Evolutionary conservation across 2,329 filamentous ascomycete genomes (phyloP).

Genomic region (Fusarium longipes): DNA sequence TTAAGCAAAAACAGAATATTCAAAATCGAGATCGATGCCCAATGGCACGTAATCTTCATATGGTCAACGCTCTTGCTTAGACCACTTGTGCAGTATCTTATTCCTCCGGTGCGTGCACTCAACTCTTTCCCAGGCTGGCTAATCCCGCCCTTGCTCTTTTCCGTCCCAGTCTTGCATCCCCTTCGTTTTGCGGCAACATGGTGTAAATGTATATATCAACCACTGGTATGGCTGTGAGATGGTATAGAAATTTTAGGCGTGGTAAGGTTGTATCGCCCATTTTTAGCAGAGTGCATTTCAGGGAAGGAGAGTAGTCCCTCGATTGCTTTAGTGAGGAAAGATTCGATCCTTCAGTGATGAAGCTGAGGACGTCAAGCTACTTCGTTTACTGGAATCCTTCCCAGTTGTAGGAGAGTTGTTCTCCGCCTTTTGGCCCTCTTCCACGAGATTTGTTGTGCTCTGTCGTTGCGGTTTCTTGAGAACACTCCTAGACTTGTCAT

Average conservation of each 20-base stretch:
- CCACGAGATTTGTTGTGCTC: conserved; percentile 42
- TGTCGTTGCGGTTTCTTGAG: conserved; percentile 54
- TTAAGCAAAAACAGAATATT: conserved; percentile 29
- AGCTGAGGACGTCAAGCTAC: conserved; percentile 40
- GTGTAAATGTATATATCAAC: neutral
- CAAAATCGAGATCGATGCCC: conserved; percentile 19
- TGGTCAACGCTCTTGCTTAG: conserved; percentile 4
- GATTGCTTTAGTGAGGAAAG: conserved; percentile 35
- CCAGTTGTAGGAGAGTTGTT: conserved; percentile 36
- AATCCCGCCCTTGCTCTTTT: neutral
- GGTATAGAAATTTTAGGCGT: neutral
- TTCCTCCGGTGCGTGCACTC: neutral
- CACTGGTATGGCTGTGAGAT: neutral
- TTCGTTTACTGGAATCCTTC: conserved; percentile 42
- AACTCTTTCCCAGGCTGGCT: neutral
- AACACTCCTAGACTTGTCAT: conserved; percentile 46
- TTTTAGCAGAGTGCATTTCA: neutral
- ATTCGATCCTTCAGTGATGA: conserved; percentile 45
- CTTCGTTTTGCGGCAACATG: neutral
- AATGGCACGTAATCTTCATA: conserved; percentile 10
- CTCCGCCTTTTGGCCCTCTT: conserved; percentile 43
- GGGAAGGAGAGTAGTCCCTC: neutral
- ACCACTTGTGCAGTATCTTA: conserved; percentile 7
- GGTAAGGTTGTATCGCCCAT: neutral
- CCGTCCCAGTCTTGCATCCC: neutral